phyloP scores from a whole-genome alignment of 305 asterid species.

The Solanum hybrid region DNA sequence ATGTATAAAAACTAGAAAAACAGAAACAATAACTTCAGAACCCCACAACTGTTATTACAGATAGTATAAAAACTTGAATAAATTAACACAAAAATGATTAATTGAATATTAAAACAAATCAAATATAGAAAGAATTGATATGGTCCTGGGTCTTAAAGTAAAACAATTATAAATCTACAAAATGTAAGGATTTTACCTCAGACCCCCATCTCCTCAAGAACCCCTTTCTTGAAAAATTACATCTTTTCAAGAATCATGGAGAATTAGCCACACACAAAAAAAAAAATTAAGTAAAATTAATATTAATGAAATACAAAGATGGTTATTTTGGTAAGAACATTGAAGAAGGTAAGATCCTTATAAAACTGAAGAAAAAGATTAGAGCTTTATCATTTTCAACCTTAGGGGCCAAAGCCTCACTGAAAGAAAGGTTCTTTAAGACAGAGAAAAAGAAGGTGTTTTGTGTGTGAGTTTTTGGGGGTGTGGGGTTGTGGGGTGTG shows the following conservation, averaged over 20 bases:
- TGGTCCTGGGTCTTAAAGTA: not conserved
- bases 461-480: not conserved
- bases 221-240: constrained; percentile 24
- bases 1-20: not conserved
- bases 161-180: constrained; percentile 2
- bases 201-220: constrained; percentile 56
- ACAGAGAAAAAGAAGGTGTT: constrained; percentile 6
- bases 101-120: not conserved
- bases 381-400: constrained; percentile 46
- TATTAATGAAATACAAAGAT: constrained; percentile 26
- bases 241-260: constrained; percentile 25
- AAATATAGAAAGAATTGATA: not conserved
- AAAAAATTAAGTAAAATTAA: constrained; percentile 6
- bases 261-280: constrained; percentile 9
- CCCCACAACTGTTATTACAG: not conserved
- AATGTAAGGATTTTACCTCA: constrained; percentile 46
- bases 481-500: not conserved
- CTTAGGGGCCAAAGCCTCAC: constrained; percentile 21
- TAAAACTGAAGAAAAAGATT: constrained; percentile 33
- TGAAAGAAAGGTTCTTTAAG: constrained; percentile 3
- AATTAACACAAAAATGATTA: not conserved
- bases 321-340: constrained; percentile 38
- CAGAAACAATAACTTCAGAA: not conserved
- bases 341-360: constrained; percentile 76
- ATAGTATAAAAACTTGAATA: not conserved